These are phyloP conservation scores for Mycosarcoma mackinlayi DNA, from an alignment of 1,284 basidiomycete genomes.

Conservation along the genomic window DNA sequence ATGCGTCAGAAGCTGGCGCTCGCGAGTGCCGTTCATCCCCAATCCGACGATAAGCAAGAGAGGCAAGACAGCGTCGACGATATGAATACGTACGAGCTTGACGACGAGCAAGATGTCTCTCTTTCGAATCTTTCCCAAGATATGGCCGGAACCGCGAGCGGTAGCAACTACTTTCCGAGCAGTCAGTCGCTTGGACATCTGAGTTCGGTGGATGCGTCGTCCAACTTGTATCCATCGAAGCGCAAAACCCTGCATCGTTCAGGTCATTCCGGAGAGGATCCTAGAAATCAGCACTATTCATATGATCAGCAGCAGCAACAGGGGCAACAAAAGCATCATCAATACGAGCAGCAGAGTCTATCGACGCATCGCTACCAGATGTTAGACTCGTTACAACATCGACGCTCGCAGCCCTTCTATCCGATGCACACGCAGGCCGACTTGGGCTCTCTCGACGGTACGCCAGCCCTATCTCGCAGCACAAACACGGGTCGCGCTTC, in stretches of 20 bases:
- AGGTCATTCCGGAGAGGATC: background rate
- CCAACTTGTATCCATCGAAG: background rate
- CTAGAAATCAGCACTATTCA: background rate
- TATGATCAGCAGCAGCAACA: conserved; percentile 9
- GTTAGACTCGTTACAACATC: conserved; percentile 4
- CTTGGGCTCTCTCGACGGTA: background rate
- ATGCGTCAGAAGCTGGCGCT: conserved; percentile 35
- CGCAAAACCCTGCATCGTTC: background rate
- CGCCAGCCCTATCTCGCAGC: conserved; percentile 1
- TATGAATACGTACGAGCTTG: conserved; percentile 38
- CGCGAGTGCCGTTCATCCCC: conserved; percentile 1
- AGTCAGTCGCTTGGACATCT: background rate
- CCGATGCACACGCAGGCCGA: background rate
- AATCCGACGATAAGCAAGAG: conserved; percentile 3
- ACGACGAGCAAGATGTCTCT: conserved; percentile 17
- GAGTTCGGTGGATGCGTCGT: background rate
- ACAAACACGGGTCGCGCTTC: background rate
- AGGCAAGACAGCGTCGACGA: conserved; percentile 16
- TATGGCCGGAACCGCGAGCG: background rate
- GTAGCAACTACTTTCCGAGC: background rate
- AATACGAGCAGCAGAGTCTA: background rate
- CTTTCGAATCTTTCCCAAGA: conserved; percentile 2
- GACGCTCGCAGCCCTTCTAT: conserved; percentile 12
- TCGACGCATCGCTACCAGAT: conserved; percentile 10
- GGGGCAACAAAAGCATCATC: conserved; percentile 3